These are phyloP conservation scores for Elsinoe necatrix DNA, from an alignment of 2,329 filamentous ascomycete genomes.

Conservation along the genomic window DNA sequence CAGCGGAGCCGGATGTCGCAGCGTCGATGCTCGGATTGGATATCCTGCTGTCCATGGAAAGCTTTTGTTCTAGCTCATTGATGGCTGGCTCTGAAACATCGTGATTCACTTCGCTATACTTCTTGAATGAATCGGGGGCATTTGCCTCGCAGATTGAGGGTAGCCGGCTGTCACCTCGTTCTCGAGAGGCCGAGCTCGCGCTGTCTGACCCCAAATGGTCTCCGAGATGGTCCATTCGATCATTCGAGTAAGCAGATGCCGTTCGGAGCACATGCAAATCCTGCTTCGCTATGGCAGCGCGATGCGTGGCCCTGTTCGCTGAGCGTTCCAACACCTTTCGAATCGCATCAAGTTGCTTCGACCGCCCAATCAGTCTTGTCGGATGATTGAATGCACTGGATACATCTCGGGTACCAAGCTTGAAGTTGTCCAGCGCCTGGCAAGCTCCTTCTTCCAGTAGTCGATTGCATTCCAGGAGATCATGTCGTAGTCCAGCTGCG, in stretches of 20 bases:
- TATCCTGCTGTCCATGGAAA: constrained; percentile 17
- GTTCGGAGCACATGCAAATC: constrained; percentile 44
- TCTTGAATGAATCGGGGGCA: background rate
- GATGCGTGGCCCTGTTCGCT: constrained; percentile 50
- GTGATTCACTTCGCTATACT: constrained; percentile 1
- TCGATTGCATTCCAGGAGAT: constrained; percentile 65
- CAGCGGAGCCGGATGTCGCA: background rate
- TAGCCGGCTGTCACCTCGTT: constrained; percentile 2
- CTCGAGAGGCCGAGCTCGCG: constrained; percentile 20
- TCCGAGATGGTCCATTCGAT: constrained; percentile 23
- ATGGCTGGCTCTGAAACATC: background rate
- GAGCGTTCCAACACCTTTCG: constrained; percentile 69
- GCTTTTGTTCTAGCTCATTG: constrained; percentile 15
- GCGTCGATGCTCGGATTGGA: constrained; percentile 15
- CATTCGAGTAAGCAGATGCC: constrained; percentile 26
- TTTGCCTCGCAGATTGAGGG: constrained; percentile 6
- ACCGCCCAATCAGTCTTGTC: constrained; percentile 68
- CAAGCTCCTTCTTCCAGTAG: constrained; percentile 68
- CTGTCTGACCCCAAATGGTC: constrained; percentile 43
- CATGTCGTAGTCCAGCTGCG: constrained; percentile 73
- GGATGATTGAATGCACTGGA: constrained; percentile 90
- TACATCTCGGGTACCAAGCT: constrained; percentile 73
- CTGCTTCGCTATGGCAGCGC: constrained; percentile 29
- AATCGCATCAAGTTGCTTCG: constrained; percentile 61
- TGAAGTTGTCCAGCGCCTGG: constrained; percentile 61